Percentiles rank a stretch among this genome's conserved stretches.
Evolutionary conservation across 2,329 filamentous ascomycete genomes (phyloP).

Genomic region (Pseudopithomyces chartarum): DNA sequence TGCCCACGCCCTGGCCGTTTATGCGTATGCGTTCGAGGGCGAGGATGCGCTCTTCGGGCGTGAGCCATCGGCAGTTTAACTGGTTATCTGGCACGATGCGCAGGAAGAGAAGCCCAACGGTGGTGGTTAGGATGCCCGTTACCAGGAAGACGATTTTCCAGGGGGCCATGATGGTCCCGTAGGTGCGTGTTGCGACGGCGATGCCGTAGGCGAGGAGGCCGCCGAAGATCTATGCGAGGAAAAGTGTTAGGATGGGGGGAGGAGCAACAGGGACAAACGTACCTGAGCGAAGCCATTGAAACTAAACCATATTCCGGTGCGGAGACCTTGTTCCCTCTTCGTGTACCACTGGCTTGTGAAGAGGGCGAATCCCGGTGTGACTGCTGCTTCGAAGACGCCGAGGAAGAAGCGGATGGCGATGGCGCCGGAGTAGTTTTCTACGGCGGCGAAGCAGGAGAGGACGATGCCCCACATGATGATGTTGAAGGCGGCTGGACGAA

Average conservation of each 20-base stretch:
- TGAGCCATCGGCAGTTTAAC: conserved; percentile 66
- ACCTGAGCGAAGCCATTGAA: conserved; percentile 66
- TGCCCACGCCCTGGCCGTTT: conserved; percentile 77
- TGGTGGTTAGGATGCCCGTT: conserved; percentile 50
- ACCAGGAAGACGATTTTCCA: conserved; percentile 66
- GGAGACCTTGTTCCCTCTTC: conserved; percentile 66
- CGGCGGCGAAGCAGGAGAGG: conserved; percentile 66
- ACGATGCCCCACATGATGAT: conserved; percentile 68
- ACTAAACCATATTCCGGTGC: conserved; percentile 70
- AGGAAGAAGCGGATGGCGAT: conserved; percentile 71
- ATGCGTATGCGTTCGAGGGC: conserved; percentile 73
- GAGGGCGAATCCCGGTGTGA: conserved; percentile 71
- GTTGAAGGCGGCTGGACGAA: conserved; percentile 59
- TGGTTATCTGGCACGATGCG: conserved; percentile 63
- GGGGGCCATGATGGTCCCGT: conserved; percentile 63
- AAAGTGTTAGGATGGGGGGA: neutral
- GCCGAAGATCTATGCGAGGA: conserved; percentile 59
- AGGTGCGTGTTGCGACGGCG: conserved; percentile 57
- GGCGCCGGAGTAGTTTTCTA: conserved; percentile 64
- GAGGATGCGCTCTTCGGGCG: conserved; percentile 67
- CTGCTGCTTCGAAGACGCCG: conserved; percentile 70
- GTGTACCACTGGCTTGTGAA: conserved; percentile 77
- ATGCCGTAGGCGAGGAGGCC: conserved; percentile 69
- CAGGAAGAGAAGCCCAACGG: conserved; percentile 50
- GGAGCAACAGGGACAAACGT: neutral